Conservation (phyloP, 2,329 filamentous ascomycete genomes). For the Botrytis deweyae region DNA sequence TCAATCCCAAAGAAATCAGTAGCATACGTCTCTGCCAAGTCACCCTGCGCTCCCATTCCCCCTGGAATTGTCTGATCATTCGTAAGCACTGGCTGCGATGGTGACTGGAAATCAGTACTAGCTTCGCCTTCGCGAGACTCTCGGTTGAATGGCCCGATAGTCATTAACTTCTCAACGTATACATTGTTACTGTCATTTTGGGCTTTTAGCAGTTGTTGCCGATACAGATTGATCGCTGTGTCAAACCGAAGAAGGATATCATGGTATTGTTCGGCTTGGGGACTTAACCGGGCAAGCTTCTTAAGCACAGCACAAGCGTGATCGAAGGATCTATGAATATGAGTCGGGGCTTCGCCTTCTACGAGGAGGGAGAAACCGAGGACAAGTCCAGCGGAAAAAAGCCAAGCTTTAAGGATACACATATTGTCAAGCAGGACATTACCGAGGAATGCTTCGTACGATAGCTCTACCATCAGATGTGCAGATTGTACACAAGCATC, state of each 20-base stretch:
- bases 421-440: constrained; percentile 5
- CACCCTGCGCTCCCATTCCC: neutral
- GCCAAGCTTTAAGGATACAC: constrained; percentile 10
- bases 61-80: neutral
- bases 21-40: neutral
- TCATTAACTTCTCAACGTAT: constrained; percentile 15
- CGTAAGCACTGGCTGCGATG: neutral
- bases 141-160: neutral
- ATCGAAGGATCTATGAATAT: neutral
- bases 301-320: constrained; percentile 1
- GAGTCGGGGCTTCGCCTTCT: neutral
- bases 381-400: constrained; percentile 8
- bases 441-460: constrained; percentile 1
- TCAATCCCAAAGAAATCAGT: constrained; percentile 14
- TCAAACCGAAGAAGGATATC: constrained; percentile 5
- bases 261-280: constrained; percentile 10
- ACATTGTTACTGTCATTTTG: neutral
- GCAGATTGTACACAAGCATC: constrained; percentile 12
- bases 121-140: neutral
- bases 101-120: neutral
- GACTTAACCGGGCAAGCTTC: neutral
- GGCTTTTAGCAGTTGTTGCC: neutral
- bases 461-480: constrained; percentile 5
- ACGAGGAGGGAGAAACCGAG: constrained; percentile 14
- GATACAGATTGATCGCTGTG: constrained; percentile 1